Evolutionary conservation across 192 early-diverging fungal species (phyloP).

Genomic region (Chytriomyces confervae): DNA sequence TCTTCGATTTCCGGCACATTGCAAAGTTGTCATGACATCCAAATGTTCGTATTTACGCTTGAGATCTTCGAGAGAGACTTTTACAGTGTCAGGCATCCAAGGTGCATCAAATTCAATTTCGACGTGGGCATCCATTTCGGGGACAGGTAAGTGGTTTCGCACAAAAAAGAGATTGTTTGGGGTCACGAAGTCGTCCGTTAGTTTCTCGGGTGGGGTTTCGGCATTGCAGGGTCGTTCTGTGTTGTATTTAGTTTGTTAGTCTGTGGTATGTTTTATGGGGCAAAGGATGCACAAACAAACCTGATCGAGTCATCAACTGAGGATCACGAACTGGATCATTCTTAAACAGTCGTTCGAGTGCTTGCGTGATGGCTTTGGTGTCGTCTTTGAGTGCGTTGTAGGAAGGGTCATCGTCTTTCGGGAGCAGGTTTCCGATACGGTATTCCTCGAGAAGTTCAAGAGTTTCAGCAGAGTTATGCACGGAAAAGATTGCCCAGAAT

Average conservation of each 20-base stretch:
- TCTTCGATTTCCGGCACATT: constrained; percentile 87
- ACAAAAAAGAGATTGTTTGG: constrained; percentile 80
- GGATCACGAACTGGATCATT: constrained; percentile 78
- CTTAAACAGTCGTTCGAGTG: constrained; percentile 48
- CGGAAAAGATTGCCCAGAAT: constrained; percentile 61
- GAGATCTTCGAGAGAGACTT: constrained; percentile 58
- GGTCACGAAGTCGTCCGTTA: constrained; percentile 71
- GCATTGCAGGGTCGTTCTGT: constrained; percentile 81
- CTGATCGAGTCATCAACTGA: constrained; percentile 66
- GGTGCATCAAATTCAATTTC: constrained; percentile 63
- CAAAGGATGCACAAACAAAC: too few relatives aligned
- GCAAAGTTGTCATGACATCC: constrained; percentile 68
- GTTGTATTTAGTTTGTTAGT: not conserved
- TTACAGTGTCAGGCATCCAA: constrained; percentile 49
- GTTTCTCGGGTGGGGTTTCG: constrained; percentile 65
- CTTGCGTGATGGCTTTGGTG: constrained; percentile 13
- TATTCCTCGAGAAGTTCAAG: constrained; percentile 52
- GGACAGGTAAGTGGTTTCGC: constrained; percentile 90
- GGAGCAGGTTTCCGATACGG: constrained; percentile 46
- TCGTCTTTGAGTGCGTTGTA: constrained; percentile 12
- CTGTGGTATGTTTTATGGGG: too few relatives aligned
- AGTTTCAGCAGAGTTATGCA: constrained; percentile 50
- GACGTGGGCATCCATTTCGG: constrained; percentile 70
- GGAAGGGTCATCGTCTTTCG: constrained; percentile 15
- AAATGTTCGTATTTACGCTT: constrained; percentile 54